Base-by-base conservation (phyloP, 164 flowering plant species). In the Liriodendron chinense region DNA sequence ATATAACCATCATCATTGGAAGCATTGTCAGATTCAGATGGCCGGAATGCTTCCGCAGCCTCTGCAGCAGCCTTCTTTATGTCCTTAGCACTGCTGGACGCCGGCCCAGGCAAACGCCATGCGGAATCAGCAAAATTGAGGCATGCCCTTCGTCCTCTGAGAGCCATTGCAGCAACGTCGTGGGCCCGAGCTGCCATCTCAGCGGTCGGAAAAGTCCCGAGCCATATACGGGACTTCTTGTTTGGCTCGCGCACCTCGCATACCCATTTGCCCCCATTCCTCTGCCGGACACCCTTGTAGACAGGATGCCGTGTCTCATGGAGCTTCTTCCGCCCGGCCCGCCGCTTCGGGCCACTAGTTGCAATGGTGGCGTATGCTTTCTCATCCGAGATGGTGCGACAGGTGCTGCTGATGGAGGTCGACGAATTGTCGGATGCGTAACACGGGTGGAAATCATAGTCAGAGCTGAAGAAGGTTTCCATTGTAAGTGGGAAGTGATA, bases 221-320 rank as follows among this genome's bases (percentile, higher is more conserved):
- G 84, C 91, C 93, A 89, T 1, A 89, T 85, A 14, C 93, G 73
- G 0, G 87, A 4, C 75, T 88, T 82, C 76, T 84, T 85, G 47
- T 85, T 84, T 0, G 94, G 94, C 73, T 86, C 89, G 8, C 94
- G 79, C 4, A 89, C 62, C 71, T 89, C 92, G 28, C 89, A 85
- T 1, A 89, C 92, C 92, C 92, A 89, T 84, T 90, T 68, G 67
- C 20, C 43, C 21, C 59, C 74, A 5, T 85, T 80, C 79, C 94
- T 68, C 78, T 80, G 70, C 47, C 95, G 49, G 1, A 91, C 91
- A 0, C 95, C 93, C 3, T 90, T 76, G 78, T 84, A 91, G 4
- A 91, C 87, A 7, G 95, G 92, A 82, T 91, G 95, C 20, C 95
- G 72, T 0, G 96, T 91, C 83, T 91, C 96, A 77, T 81, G 78